These are phyloP conservation scores for Domatiomyces globalis DNA, from an alignment of 2,329 filamentous ascomycete species.

Conservation along the genomic window DNA sequence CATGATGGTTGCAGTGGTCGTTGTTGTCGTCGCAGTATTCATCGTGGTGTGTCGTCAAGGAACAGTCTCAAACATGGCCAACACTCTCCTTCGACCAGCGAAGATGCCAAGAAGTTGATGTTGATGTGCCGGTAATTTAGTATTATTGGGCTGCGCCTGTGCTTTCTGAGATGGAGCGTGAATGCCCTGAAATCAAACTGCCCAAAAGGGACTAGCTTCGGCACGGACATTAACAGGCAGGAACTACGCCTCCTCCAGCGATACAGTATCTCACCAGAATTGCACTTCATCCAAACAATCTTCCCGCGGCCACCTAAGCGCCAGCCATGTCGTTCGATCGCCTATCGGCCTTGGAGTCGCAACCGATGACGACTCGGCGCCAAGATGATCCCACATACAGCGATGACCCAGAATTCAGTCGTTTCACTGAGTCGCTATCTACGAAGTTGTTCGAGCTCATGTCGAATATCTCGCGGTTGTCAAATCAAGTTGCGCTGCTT, in stretches of 20 bases:
- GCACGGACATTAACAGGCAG: not conserved
- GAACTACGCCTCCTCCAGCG: not conserved
- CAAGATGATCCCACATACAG: conserved; percentile 61
- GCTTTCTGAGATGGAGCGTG: not conserved
- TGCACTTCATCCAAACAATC: not conserved
- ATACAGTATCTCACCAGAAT: not conserved
- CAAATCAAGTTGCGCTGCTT: conserved; percentile 68
- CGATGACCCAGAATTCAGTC: conserved; percentile 86
- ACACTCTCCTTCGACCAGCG: not conserved
- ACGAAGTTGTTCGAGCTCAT: conserved; percentile 81
- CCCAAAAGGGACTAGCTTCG: not conserved
- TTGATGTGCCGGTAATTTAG: not conserved
- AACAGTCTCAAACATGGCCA: not conserved
- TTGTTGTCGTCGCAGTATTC: not conserved
- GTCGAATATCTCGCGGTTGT: conserved; percentile 71
- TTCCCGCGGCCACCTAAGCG: not conserved
- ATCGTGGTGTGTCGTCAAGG: not conserved
- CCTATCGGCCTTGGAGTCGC: conserved; percentile 68
- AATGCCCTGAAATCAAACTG: not conserved
- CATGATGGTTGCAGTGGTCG: not conserved
- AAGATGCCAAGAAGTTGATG: not conserved
- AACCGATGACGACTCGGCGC: conserved; percentile 52
- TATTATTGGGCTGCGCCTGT: not conserved
- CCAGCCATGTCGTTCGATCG: conserved; percentile 76
- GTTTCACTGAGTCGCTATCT: conserved; percentile 67